phyloP scores from a whole-genome alignment of 2,329 filamentous ascomycete genomes.

The Alternaria sp. region DNA sequence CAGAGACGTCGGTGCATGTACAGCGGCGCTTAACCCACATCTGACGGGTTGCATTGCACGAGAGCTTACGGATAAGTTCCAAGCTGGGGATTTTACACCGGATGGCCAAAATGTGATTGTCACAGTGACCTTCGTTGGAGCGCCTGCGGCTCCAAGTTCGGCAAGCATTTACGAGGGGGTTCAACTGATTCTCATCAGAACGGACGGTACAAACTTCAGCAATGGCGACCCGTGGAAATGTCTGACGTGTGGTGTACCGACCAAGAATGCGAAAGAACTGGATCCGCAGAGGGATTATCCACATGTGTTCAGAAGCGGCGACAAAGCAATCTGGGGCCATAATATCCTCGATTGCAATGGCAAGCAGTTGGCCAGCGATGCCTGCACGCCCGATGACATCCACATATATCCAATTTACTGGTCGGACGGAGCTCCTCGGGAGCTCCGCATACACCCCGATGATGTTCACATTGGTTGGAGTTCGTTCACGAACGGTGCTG shows the following conservation, averaged over 20 bases:
- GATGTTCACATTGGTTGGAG: conserved; percentile 56
- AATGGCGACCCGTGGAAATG: conserved; percentile 61
- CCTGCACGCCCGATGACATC: conserved; percentile 50
- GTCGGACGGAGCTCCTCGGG: conserved; percentile 50
- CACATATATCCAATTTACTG: conserved; percentile 56
- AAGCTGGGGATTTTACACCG: conserved; percentile 51
- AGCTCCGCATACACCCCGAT: conserved; percentile 58
- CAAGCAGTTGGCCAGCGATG: conserved; percentile 42
- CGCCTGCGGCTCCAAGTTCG: conserved; percentile 51
- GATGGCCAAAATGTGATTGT: conserved; percentile 56
- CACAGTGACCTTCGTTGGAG: conserved; percentile 54
- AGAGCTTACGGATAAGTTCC: conserved; percentile 21
- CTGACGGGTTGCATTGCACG: conserved; percentile 51
- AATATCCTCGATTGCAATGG: conserved; percentile 51
- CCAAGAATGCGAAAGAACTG: conserved; percentile 38
- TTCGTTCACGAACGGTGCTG: conserved; percentile 39
- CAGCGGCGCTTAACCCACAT: conserved; percentile 43
- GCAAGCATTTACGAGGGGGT: conserved; percentile 54
- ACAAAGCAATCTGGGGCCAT: conserved; percentile 43
- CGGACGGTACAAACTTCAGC: conserved; percentile 47
- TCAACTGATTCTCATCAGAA: conserved; percentile 54
- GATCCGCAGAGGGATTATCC: conserved; percentile 51
- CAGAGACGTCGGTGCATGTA: conserved; percentile 44
- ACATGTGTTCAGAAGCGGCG: conserved; percentile 54
- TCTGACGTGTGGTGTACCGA: conserved; percentile 55